Conservation (phyloP, 805 yeast species). For the Pichia membranifaciens region DNA sequence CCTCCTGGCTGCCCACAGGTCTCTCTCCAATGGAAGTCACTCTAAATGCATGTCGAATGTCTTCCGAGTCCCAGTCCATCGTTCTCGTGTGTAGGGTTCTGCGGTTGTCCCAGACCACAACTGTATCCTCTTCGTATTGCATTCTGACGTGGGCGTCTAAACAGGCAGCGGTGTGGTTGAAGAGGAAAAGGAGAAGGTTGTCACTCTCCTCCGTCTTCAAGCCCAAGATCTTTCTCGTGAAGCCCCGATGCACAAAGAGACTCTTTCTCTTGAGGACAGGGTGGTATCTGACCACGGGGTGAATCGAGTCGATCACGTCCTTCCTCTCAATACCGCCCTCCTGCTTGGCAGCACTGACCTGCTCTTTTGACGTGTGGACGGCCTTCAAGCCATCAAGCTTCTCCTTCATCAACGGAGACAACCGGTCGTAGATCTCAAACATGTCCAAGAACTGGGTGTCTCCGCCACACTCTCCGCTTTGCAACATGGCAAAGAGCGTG, state of each 20-base stretch:
- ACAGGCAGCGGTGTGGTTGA: constrained; percentile 42
- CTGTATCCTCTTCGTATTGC: constrained; percentile 62
- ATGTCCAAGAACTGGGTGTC: constrained; percentile 77
- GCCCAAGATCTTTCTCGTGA: constrained; percentile 63
- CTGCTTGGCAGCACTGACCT: constrained; percentile 50
- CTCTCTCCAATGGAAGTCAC: constrained; percentile 71
- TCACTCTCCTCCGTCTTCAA: constrained; percentile 69
- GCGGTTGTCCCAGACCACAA: constrained; percentile 77
- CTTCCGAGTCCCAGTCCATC: constrained; percentile 65
- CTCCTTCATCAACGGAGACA: constrained; percentile 60
- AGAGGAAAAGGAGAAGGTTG: constrained; percentile 50
- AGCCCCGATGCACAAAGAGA: constrained; percentile 51
- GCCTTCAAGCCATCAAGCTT: constrained; percentile 58
- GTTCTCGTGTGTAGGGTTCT: constrained; percentile 62
- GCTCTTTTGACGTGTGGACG: constrained; percentile 65
- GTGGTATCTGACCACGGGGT: constrained; percentile 66
- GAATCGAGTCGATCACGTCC: constrained; percentile 53
- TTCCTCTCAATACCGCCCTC: constrained; percentile 64
- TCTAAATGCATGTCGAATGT: constrained; percentile 65
- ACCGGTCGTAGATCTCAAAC: constrained; percentile 62
- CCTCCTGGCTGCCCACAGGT: constrained; percentile 38
- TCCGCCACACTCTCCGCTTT: constrained; percentile 59
- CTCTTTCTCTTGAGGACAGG: constrained; percentile 64
- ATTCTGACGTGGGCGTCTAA: constrained; percentile 66
- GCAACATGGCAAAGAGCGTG: constrained; percentile 61